Evolutionary conservation across 2,329 filamentous ascomycete genomes (phyloP).

Genomic region (Alternaria triticimaculans): DNA sequence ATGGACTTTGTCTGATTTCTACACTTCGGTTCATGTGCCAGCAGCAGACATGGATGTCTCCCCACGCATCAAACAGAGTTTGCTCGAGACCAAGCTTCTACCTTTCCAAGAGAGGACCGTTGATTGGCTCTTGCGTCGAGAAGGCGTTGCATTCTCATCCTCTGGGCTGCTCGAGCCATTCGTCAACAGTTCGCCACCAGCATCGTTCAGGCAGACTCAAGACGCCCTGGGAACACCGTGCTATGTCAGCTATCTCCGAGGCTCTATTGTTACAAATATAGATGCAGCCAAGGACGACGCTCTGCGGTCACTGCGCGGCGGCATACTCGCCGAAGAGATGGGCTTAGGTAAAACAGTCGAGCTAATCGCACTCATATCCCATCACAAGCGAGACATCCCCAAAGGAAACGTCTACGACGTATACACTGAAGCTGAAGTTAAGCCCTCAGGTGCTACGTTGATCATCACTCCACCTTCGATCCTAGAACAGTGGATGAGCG

Average conservation of each 20-base stretch:
- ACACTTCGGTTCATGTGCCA: constrained; percentile 71
- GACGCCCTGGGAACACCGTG: constrained; percentile 58
- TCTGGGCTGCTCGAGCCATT: constrained; percentile 20
- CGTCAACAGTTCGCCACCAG: constrained; percentile 33
- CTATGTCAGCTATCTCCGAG: constrained; percentile 69
- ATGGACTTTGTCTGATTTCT: constrained; percentile 67
- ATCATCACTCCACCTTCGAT: constrained; percentile 69
- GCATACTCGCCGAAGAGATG: constrained; percentile 82
- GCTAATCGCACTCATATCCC: constrained; percentile 71
- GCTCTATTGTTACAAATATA: constrained; percentile 62
- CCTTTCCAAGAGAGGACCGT: constrained; percentile 76
- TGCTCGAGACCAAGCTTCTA: constrained; percentile 60
- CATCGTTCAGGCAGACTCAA: constrained; percentile 54
- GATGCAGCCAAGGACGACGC: constrained; percentile 50
- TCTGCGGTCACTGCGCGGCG: constrained; percentile 57
- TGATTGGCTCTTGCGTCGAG: constrained; percentile 72
- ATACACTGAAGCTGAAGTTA: constrained; percentile 55
- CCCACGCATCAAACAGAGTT: constrained; percentile 35
- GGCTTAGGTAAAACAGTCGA: constrained; percentile 83
- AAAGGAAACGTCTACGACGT: constrained; percentile 43
- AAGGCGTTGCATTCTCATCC: constrained; percentile 62
- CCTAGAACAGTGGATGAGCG: constrained; percentile 68
- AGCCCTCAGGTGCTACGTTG: constrained; percentile 62
- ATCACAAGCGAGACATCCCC: constrained; percentile 59
- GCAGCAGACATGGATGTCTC: constrained; percentile 48